Base-by-base conservation (phyloP, 306 rosid species). In the Crotalaria pallida region DNA sequence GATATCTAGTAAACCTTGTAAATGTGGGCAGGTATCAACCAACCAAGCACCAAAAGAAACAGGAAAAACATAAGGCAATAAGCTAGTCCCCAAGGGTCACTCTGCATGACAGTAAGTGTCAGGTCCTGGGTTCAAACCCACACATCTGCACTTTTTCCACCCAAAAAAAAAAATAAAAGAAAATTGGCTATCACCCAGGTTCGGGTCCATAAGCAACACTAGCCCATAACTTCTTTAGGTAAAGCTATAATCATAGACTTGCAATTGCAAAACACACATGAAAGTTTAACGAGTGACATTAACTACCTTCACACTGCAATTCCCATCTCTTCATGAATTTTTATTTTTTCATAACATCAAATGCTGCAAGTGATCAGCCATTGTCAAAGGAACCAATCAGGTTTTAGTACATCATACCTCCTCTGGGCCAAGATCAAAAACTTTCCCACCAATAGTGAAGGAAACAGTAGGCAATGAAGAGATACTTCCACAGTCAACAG, bases 401-500 rank as follows among this genome's bases (percentile, higher is more conserved):
- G 60, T 26, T 58, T 73, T 11, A 82, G 68, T 67, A 17, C 22
- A 71, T 31, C 65, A 48, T 92, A 93, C 98, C 85, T 93, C 88
- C 49, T 87, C 55, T 18, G 98, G 70, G 31, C 43, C 12, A 22
- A 94, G 95, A 24, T 84, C 77, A 68, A 88, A 94, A 69, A 64
- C 52, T 81, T 41, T 84, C 38, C 81, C 92, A 15, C 95, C 96
- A 78, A 94, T 87, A 76, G 91, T 87, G 72, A 94, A 89, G 55
- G 97, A 84, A 75, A 91, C 49, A 1, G 18, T 61, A 41, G 99
- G 97, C 92, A 94, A 74, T 22, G 76, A 31, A 56, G 97, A 53
- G 59, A 94, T 52, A 15, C 41, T 19, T 50, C 38, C 83, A 66
- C 99, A 94, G 83, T 88, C 89, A 22, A 94, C 92, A n/a, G 84